Conservation (phyloP, 2,329 filamentous ascomycete genomes). For the Cladophialophora yegresii region DNA sequence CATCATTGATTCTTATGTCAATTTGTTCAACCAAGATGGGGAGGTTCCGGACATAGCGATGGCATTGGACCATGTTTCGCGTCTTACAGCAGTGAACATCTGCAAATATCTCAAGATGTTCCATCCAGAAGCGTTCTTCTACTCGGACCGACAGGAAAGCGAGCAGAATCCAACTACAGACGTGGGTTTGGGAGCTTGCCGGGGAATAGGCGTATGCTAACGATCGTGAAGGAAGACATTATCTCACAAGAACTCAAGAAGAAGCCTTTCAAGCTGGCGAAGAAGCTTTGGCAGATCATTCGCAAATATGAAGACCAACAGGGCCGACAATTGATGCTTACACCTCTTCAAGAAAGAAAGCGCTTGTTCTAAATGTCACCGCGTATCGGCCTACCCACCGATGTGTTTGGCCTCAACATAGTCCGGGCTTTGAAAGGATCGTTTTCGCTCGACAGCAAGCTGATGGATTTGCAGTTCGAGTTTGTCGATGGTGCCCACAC, state of each 20-base stretch:
- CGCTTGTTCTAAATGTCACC: constrained; percentile 29
- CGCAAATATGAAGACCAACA: background rate
- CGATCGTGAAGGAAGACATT: constrained; percentile 8
- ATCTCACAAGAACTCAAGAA: constrained; percentile 14
- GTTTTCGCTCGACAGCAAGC: constrained; percentile 29
- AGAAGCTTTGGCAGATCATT: constrained; percentile 20
- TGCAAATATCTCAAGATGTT: constrained; percentile 25
- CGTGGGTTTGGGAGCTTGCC: background rate
- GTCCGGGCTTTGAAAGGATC: constrained; percentile 30
- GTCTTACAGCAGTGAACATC: constrained; percentile 23
- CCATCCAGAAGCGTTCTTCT: constrained; percentile 8
- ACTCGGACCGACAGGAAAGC: constrained; percentile 13
- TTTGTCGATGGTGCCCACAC: constrained; percentile 32
- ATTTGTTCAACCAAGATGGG: constrained; percentile 32
- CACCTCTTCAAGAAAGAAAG: constrained; percentile 22
- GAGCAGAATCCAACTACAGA: background rate
- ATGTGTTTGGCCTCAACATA: constrained; percentile 30
- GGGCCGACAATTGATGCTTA: constrained; percentile 10
- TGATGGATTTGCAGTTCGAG: constrained; percentile 23
- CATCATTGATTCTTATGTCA: constrained; percentile 28
- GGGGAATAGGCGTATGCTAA: background rate
- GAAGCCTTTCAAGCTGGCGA: constrained; percentile 12
- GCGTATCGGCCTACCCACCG: background rate
- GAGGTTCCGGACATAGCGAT: constrained; percentile 31
- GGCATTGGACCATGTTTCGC: constrained; percentile 20